phyloP scores from a whole-genome alignment of 1,284 basidiomycete genomes.

The Sporisorium sorghi region DNA sequence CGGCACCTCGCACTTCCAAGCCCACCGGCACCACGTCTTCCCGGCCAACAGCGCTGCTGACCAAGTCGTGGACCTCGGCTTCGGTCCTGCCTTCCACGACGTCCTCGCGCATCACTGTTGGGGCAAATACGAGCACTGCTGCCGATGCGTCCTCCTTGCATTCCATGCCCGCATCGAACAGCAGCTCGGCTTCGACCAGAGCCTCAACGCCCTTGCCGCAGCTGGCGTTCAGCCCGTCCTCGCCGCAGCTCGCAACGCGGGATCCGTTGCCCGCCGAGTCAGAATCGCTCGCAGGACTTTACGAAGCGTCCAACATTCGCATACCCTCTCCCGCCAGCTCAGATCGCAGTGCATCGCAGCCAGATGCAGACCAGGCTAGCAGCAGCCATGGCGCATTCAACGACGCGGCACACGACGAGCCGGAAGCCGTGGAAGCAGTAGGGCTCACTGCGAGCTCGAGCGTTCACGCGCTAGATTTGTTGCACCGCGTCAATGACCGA shows the following conservation, averaged over 20 bases:
- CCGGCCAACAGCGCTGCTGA: constrained; percentile 22
- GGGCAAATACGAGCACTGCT: constrained; percentile 37
- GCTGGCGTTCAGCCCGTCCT: constrained; percentile 19
- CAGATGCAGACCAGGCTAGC: constrained; percentile 1
- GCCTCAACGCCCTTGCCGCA: constrained; percentile 36
- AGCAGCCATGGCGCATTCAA: constrained; percentile 29
- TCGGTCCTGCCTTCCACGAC: constrained; percentile 26
- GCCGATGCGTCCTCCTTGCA: constrained; percentile 17
- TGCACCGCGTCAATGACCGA: constrained; percentile 40
- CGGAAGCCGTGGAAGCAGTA: constrained; percentile 33
- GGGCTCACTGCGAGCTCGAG: constrained; percentile 32
- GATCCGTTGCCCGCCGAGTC: neutral
- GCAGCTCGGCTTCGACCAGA: constrained; percentile 30
- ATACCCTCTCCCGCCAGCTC: constrained; percentile 8
- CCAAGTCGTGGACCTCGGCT: constrained; percentile 38
- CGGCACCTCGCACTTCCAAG: constrained; percentile 5
- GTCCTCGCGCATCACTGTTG: constrained; percentile 37
- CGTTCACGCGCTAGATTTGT: constrained; percentile 44
- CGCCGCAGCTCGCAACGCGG: constrained; percentile 7
- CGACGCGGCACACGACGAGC: constrained; percentile 27
- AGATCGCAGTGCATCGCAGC: constrained; percentile 7
- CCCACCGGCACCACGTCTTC: neutral
- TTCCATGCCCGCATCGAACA: constrained; percentile 11
- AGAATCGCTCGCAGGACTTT: constrained; percentile 1
- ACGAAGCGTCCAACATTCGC: too few species aligned